Base-by-base conservation (phyloP, 306 rosid species). In the Luffa aegyptiaca region DNA sequence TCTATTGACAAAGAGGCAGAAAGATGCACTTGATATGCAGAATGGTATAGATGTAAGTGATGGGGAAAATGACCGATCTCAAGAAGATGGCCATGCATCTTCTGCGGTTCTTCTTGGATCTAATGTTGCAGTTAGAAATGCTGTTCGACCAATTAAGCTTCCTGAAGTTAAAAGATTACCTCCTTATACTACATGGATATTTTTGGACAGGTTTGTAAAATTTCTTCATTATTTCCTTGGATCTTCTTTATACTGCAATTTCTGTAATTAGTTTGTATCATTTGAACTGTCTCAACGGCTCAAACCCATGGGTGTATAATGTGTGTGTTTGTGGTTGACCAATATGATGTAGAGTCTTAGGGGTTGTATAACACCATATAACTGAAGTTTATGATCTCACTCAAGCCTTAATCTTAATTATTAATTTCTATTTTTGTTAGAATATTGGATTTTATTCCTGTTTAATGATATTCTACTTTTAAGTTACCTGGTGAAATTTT, bases 131-230 rank as follows among this genome's bases (percentile, higher is more conserved):
- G 92, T 89, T 63, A 93, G 91, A 90, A 96, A 90, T 86, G 92
- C 96, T 76, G 97, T 93, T 79, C 98, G 97, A 75, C 98, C 99
- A 77, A 87, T 91, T 64, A 96, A 93, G 87, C 88, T 96, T 65
- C 84, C 90, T 4, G 99, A 93, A 90, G 84, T 87, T 11, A 93
- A 87, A 87, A 88, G 89, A 90, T 80, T 96, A 82, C 97, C 99
- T 75, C 94, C 98, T 80, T 96, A 96, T 87, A 96, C 99, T 63
- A 90, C 99, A 33, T 96, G 99, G 99, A 90, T 93, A 80, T 93
- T 96, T 85, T 89, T 96, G 85, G 97, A 93, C 90, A 96, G 99
- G 99, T 96, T 58, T 80, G 88, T 82, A 79, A 20, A 26, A 68
- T 74, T 77, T 76, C 14, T 37, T 37, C 31, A 72, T 82, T 3